Evolutionary conservation across 179 eudicot species (phyloP).

Genomic region (Gypsophila paniculata): DNA sequence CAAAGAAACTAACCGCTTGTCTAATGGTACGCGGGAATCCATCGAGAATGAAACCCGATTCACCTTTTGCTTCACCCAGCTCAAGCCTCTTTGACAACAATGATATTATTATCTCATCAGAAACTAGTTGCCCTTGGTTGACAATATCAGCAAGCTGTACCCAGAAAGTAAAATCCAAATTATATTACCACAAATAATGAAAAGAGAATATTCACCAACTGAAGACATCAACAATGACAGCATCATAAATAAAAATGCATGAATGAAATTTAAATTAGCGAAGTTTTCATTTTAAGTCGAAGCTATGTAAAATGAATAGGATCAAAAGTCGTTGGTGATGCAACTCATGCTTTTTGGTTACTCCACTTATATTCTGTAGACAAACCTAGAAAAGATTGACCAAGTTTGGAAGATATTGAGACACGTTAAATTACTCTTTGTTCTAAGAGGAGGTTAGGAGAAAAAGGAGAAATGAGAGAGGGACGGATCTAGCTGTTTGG

Average conservation of each 20-base stretch:
- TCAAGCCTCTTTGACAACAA: constrained; percentile 93
- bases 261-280: not conserved
- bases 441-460: too few relatives aligned
- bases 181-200: not conserved
- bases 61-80: constrained; percentile 78
- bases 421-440: too few relatives aligned
- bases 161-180: constrained; percentile 4
- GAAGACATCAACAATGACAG: not conserved
- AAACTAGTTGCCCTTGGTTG: constrained; percentile 89
- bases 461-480: too few relatives aligned
- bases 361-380: too few relatives aligned
- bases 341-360: too few relatives aligned
- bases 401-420: too few relatives aligned
- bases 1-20: constrained; percentile 71
- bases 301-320: too few relatives aligned
- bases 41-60: constrained; percentile 92
- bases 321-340: too few relatives aligned
- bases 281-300: too few relatives aligned
- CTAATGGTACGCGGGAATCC: constrained; percentile 95
- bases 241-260: not conserved
- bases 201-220: not conserved
- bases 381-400: too few relatives aligned
- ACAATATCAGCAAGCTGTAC: constrained; percentile 85
- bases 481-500: too few relatives aligned
- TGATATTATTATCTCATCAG: constrained; percentile 80